Base-by-base conservation (phyloP, 2,329 filamentous ascomycete genomes). In the Fusarium sp. region DNA sequence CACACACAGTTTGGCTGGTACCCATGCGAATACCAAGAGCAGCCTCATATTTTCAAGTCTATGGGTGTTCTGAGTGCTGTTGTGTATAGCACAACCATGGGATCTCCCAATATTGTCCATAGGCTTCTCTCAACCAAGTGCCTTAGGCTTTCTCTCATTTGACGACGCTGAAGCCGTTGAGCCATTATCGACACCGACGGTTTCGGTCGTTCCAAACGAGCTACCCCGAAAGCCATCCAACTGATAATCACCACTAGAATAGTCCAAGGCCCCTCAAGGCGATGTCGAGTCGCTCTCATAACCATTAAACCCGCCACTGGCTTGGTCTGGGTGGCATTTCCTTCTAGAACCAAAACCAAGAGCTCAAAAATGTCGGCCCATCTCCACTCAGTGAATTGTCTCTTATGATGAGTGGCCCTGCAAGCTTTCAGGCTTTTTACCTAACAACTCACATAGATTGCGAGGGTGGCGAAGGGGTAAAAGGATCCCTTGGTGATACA, bases 161-260 rank as follows among this genome's bases (percentile, higher is more conserved):
- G 47, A 39, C 39, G 33, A 53, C 33, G 29, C 49, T 31, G 20
- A 63, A 36, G 38, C 46, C 33, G 33, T 20, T 29, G 46, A 38
- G 47, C 39, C 33, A 35, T 27, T n/a, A 33, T 44, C 29, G 31
- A 57, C 46, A 38, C 52, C 42, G 41, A 41, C 45, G 44, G 52
- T 68, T 68, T 58, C 66, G 49, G 31, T 39, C 38, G 33, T 47
- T 35, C 67, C 50, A 29, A 44, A 70, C 57, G 36, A 42, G 31
- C 27, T 31, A 44, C 38, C n/a, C 27, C 41, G 20, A 18, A 31
- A 18, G 42, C 42, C 42, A 47, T 27, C 38, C 22, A n/a, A 31
- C 33, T 41, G 47, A 36, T 39, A 56, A 70, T 53, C 66, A n/a
- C 31, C 39, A 44, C 62, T 50, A 15, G 45, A 62, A 49, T 36